Conservation (phyloP, 176 grass and related monocot genomes). For the Zea luxurians region DNA sequence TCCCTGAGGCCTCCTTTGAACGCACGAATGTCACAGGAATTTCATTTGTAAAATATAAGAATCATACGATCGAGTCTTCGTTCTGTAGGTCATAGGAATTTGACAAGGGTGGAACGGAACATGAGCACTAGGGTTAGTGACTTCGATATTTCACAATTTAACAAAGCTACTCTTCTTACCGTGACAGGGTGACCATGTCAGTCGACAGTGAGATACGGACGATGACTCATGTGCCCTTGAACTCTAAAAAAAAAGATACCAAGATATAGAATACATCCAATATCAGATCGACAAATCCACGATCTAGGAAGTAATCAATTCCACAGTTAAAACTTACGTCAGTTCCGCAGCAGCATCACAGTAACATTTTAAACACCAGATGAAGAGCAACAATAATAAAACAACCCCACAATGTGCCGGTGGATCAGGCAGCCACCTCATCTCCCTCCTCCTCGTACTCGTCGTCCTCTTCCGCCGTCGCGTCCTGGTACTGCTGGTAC, state of each 20-base stretch:
- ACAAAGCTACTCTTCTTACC: no score
- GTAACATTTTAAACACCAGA: slow-evolving; percentile 22
- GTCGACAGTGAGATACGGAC: no score
- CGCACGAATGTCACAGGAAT: no score
- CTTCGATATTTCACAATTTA: no score
- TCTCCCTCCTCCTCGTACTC: slow-evolving; percentile 57
- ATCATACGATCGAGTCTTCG: no score
- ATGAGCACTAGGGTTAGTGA: no score
- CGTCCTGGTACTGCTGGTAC: slow-evolving; percentile 74
- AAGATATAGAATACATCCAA: not conserved
- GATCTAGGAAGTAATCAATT: slow-evolving; percentile 27
- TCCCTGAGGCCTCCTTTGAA: no score
- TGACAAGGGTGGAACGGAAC: no score
- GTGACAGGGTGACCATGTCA: no score
- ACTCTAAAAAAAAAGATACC: not conserved
- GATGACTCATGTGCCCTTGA: no score
- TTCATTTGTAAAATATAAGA: no score
- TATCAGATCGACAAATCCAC: not conserved
- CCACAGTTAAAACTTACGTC: slow-evolving; percentile 30
- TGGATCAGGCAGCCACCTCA: slow-evolving; percentile 40
- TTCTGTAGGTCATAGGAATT: no score
- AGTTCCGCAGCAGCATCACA: slow-evolving; percentile 22
- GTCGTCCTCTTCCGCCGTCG: slow-evolving; percentile 51
- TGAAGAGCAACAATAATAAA: not conserved
- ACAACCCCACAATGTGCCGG: slow-evolving; percentile 10